phyloP scores from a whole-genome alignment of 2,329 filamentous ascomycete genomes.

The Teratosphaeria destructans region DNA sequence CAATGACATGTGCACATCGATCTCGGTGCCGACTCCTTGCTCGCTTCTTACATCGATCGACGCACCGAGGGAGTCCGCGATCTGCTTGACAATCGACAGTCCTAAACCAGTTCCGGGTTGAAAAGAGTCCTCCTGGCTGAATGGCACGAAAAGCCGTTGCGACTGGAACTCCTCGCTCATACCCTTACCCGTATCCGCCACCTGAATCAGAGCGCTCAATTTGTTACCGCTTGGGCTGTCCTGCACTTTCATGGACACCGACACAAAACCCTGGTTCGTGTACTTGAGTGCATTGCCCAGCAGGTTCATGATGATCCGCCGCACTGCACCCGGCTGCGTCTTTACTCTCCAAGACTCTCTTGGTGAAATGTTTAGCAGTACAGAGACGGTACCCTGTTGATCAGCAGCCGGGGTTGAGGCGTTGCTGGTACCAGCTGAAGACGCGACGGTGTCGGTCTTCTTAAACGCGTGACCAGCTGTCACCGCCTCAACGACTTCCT shows the following conservation, averaged over 20 bases:
- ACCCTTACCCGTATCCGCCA: conserved; percentile 54
- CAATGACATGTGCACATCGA: conserved; percentile 9
- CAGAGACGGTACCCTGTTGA: conserved; percentile 23
- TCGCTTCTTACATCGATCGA: conserved; percentile 47
- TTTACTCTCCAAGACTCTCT: conserved; percentile 33
- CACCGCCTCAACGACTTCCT: conserved; percentile 47
- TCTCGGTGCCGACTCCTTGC: conserved; percentile 26
- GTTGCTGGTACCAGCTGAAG: background rate
- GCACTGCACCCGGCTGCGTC: conserved; percentile 35
- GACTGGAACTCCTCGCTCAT: conserved; percentile 53
- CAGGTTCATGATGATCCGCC: conserved; percentile 38
- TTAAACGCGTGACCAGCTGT: conserved; percentile 40
- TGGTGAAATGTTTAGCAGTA: conserved; percentile 35
- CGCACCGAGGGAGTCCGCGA: conserved; percentile 51
- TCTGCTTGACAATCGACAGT: conserved; percentile 49
- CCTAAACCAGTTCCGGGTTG: conserved; percentile 53
- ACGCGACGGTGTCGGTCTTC: conserved; percentile 9
- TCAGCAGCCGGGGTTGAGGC: background rate
- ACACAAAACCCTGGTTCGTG: conserved; percentile 31
- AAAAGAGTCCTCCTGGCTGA: conserved; percentile 52
- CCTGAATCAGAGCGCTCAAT: conserved; percentile 17
- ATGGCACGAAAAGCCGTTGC: conserved; percentile 50
- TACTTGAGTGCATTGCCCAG: conserved; percentile 40
- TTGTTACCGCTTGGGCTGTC: conserved; percentile 10
- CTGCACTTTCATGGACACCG: conserved; percentile 25